Conservation (phyloP, 768 basidiomycete genomes). For the Leucogyrophana mollusca region DNA sequence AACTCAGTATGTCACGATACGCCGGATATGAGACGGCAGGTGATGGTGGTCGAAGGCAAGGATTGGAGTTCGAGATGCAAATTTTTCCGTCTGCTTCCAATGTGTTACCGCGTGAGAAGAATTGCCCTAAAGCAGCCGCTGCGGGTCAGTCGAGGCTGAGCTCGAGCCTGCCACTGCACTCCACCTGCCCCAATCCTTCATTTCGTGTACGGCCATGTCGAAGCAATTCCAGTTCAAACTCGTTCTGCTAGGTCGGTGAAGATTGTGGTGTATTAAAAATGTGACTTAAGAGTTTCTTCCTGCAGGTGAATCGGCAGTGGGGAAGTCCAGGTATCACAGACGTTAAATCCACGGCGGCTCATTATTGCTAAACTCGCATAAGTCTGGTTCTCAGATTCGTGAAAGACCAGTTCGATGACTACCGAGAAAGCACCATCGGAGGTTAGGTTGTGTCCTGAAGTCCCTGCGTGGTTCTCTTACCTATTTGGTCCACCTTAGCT, state of each 20-base stretch:
- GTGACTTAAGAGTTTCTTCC: conserved; percentile 10
- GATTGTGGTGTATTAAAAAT: background rate
- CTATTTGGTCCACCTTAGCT: conserved; percentile 47
- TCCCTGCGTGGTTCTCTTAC: conserved; percentile 4
- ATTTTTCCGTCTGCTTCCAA: conserved; percentile 29
- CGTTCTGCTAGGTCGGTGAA: conserved; percentile 80
- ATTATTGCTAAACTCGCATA: conserved; percentile 26
- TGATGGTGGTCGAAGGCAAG: conserved; percentile 38
- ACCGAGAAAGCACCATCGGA: conserved; percentile 92
- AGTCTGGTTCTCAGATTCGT: conserved; percentile 96
- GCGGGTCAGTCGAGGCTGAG: conserved; percentile 12
- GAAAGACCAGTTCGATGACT: conserved; percentile 94
- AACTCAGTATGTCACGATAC: conserved; percentile 17
- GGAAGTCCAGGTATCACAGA: conserved; percentile 81
- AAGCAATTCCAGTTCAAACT: conserved; percentile 96
- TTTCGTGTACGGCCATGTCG: conserved; percentile 61
- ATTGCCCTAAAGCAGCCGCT: conserved; percentile 19
- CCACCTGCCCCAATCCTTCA: conserved; percentile 10
- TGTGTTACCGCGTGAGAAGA: conserved; percentile 21
- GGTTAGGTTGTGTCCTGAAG: conserved; percentile 41
- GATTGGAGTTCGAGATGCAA: conserved; percentile 13
- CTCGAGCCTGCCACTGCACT: conserved; percentile 16
- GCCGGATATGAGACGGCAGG: conserved; percentile 21
- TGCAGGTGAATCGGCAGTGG: conserved; percentile 94
- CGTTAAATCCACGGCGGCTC: conserved; percentile 5